These are phyloP conservation scores for Pouteria glomerata DNA, from an alignment of 148 eudicot species.

Conservation along the genomic window DNA sequence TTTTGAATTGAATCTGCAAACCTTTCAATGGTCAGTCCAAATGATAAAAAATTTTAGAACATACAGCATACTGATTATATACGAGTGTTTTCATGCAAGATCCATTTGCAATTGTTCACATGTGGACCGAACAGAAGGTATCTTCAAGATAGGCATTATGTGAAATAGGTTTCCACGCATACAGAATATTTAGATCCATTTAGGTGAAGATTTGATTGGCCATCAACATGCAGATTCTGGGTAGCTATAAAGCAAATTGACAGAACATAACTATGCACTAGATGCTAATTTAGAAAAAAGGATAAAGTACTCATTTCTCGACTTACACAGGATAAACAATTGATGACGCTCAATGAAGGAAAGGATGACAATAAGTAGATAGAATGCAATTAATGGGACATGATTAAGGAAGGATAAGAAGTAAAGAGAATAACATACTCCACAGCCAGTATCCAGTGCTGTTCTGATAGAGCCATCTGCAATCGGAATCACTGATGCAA, in stretches of 20 bases:
- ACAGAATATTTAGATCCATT: background rate
- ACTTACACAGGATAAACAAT: background rate
- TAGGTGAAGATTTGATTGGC: background rate
- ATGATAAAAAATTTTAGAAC: background rate
- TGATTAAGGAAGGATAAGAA: background rate
- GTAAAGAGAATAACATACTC: slow-evolving; percentile 38
- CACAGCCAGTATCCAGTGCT: slow-evolving; percentile 81
- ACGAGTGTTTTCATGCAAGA: too few species aligned
- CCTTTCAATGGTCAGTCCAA: background rate
- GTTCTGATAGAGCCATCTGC: slow-evolving; percentile 42
- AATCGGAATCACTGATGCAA: slow-evolving; percentile 28
- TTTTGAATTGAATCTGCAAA: background rate
- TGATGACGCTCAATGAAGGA: background rate
- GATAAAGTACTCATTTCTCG: background rate
- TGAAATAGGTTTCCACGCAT: background rate
- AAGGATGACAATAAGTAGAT: background rate
- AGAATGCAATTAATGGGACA: background rate
- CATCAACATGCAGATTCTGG: background rate
- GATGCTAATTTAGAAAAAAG: too few species aligned
- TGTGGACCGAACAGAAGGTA: background rate
- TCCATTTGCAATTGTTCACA: background rate
- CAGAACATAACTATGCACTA: background rate
- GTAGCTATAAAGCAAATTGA: background rate
- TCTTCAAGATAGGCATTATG: background rate
- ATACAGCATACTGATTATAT: background rate